These are phyloP conservation scores for Bathelium albidoporum DNA, from an alignment of 495 filamentous ascomycete genomes.

Conservation along the genomic window DNA sequence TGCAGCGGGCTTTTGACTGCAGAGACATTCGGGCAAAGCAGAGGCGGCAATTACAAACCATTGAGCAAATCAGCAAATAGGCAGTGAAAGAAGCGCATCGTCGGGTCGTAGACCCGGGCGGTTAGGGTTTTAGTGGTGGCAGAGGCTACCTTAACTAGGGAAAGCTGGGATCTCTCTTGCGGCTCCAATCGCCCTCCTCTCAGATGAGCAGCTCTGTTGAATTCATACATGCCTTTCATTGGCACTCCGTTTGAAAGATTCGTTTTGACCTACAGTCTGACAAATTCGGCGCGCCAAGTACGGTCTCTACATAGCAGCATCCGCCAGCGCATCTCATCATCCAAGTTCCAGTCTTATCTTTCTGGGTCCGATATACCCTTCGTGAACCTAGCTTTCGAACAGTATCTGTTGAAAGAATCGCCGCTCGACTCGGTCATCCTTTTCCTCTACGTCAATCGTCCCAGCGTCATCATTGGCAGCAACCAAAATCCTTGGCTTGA, in stretches of 20 bases:
- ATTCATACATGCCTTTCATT: not conserved
- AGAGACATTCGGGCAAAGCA: too few relatives aligned
- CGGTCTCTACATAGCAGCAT: not conserved
- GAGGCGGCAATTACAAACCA: too few relatives aligned
- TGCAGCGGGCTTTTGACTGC: too few relatives aligned
- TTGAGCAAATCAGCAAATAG: too few relatives aligned
- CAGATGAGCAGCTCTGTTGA: not conserved
- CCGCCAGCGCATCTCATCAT: conserved; percentile 15
- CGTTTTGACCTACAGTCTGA: not conserved
- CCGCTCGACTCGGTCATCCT: conserved; percentile 61
- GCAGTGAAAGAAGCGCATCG: too few relatives aligned
- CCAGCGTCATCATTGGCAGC: conserved; percentile 80
- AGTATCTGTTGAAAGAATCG: conserved; percentile 69
- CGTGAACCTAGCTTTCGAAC: conserved; percentile 91
- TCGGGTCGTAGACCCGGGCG: too few relatives aligned
- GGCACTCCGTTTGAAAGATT: not conserved
- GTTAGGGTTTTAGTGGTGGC: too few relatives aligned
- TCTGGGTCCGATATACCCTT: conserved; percentile 67
- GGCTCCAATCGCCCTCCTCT: not conserved
- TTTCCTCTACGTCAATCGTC: conserved; percentile 78
- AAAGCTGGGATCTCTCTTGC: not conserved
- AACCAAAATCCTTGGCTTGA: conserved; percentile 98
- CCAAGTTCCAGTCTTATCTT: conserved; percentile 61
- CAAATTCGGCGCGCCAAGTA: not conserved
- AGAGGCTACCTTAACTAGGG: not conserved